phyloP scores from a whole-genome alignment of 331 rosid genomes.

The Acacia pycnantha region DNA sequence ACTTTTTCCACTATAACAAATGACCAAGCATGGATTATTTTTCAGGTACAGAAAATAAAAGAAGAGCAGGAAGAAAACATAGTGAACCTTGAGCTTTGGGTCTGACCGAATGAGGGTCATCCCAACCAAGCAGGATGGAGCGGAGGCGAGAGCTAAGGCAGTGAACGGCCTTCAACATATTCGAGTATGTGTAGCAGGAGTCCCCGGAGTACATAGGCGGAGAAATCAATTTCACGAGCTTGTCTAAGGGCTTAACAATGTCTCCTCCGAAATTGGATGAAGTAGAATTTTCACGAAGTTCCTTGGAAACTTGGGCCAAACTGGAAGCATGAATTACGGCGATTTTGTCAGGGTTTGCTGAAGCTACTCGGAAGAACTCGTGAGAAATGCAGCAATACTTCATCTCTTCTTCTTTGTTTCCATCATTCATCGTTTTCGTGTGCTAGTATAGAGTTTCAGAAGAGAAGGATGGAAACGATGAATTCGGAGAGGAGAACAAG shows the following conservation, averaged over 20 bases:
- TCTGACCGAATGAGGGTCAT: slow-evolving; percentile 40
- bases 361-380: slow-evolving; percentile 53
- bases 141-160: slow-evolving; percentile 67
- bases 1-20: neutral
- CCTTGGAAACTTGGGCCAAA: slow-evolving; percentile 38
- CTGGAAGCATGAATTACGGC: slow-evolving; percentile 73
- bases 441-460: neutral
- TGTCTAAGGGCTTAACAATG: slow-evolving; percentile 30
- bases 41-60: neutral
- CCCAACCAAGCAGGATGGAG: slow-evolving; percentile 44
- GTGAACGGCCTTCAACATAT: slow-evolving; percentile 48
- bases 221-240: slow-evolving; percentile 29
- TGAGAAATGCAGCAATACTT: slow-evolving; percentile 66
- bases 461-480: neutral
- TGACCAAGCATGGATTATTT: neutral
- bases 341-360: slow-evolving; percentile 53
- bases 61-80: neutral
- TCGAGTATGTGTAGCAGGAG: slow-evolving; percentile 64
- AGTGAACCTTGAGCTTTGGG: slow-evolving; percentile 37
- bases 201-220: slow-evolving; percentile 55
- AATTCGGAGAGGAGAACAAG: neutral
- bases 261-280: slow-evolving; percentile 4
- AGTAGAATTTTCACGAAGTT: slow-evolving; percentile 24
- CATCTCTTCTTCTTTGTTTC: neutral
- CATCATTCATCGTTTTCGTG: slow-evolving; percentile 18